These are phyloP conservation scores for Cylindrotheca closterium DNA, from an alignment of 108 stramenopile genomes.

Conservation along the genomic window DNA sequence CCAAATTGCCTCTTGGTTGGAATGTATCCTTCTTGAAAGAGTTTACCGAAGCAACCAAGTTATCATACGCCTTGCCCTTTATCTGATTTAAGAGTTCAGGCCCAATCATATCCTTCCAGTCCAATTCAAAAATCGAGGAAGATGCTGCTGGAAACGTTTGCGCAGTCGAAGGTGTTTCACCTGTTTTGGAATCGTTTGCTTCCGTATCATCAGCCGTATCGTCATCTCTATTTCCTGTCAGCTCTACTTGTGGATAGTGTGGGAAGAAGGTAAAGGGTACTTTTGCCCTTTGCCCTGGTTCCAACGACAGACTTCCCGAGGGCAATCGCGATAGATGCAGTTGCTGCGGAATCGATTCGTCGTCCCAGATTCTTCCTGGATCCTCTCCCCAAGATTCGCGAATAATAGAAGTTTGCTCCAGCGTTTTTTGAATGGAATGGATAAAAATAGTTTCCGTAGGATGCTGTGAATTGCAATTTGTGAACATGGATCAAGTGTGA, in stretches of 20 bases:
- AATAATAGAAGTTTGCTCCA: conserved; percentile 37
- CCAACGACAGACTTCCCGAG: conserved; percentile 31
- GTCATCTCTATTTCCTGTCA: no score
- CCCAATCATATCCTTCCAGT: no score
- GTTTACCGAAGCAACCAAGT: no score
- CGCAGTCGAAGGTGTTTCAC: no score
- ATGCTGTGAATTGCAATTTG: conserved; percentile 32
- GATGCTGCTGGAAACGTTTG: no score
- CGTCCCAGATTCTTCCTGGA: not conserved
- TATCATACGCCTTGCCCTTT: no score
- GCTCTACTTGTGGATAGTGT: conserved; percentile 38
- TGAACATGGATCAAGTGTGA: no score
- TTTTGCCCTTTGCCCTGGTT: conserved; percentile 46
- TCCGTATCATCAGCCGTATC: no score
- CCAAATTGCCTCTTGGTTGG: conserved; percentile 17
- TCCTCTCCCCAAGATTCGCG: conserved; percentile 1
- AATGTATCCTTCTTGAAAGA: no score
- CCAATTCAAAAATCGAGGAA: no score
- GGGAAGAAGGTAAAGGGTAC: conserved; percentile 53
- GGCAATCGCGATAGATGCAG: conserved; percentile 39
- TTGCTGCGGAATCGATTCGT: conserved; percentile 27
- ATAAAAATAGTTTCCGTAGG: conserved; percentile 32
- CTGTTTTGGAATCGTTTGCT: no score
- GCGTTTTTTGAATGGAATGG: conserved; percentile 34
- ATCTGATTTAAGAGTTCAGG: no score